Percentiles rank a stretch among this genome's conserved stretches.
Conservation (phyloP, 495 filamentous ascomycete genomes). For the Aspergillus nidulans region DNA sequence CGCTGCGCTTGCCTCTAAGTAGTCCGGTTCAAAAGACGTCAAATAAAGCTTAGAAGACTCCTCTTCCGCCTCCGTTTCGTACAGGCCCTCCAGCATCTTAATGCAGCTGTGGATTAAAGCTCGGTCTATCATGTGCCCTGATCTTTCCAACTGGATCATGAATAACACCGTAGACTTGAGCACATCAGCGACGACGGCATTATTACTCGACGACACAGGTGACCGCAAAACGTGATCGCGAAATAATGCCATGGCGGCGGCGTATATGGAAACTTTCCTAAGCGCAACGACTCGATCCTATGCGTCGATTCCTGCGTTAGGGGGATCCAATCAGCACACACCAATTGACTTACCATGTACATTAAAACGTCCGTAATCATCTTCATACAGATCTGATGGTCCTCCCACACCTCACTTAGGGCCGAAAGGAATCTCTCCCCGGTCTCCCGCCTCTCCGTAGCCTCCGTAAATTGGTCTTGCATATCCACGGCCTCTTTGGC, state of each 20-base stretch:
- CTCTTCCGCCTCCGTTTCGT: slow-evolving; percentile 71
- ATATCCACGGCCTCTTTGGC: slow-evolving; percentile 36
- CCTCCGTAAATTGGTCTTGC: slow-evolving; percentile 64
- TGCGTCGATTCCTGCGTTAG: slow-evolving; percentile 1
- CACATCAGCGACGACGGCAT: slow-evolving; percentile 55
- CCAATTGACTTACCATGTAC: slow-evolving; percentile 72
- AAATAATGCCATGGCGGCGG: slow-evolving; percentile 79
- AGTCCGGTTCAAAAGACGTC: slow-evolving; percentile 74
- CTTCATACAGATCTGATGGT: slow-evolving; percentile 88
- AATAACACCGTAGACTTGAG: slow-evolving; percentile 81
- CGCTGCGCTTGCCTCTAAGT: slow-evolving; percentile 59
- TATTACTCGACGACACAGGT: slow-evolving; percentile 39
- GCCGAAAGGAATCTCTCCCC: slow-evolving; percentile 80
- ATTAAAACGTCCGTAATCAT: slow-evolving; percentile 98
- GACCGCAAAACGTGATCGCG: slow-evolving; percentile 72
- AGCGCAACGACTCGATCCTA: slow-evolving; percentile 73
- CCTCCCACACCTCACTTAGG: slow-evolving; percentile 74
- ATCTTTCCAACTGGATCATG: slow-evolving; percentile 86
- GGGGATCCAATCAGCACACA: background rate
- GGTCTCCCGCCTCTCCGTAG: slow-evolving; percentile 68
- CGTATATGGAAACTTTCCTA: slow-evolving; percentile 72
- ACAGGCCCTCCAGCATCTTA: slow-evolving; percentile 87
- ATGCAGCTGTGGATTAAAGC: slow-evolving; percentile 75
- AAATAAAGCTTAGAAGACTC: slow-evolving; percentile 74
- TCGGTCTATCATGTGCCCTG: slow-evolving; percentile 85